These are phyloP conservation scores for Narthecium ossifragum DNA, from an alignment of 106 monocot species.

Conservation along the genomic window DNA sequence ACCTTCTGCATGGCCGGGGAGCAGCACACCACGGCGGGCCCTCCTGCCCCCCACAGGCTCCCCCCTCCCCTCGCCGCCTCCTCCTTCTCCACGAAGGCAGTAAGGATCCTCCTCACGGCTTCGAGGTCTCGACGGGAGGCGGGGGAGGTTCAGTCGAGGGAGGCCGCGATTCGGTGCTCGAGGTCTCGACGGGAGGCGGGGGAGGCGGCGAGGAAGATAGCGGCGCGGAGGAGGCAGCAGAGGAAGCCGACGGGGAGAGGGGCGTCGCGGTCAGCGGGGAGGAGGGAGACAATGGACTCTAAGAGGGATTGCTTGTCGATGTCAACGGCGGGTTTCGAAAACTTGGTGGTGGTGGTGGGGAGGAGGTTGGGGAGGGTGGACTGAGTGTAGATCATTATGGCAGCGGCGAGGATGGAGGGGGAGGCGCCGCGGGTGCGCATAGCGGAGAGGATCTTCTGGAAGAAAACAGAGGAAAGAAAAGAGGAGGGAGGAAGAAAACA, in stretches of 20 bases:
- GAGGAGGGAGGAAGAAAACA: too few species aligned
- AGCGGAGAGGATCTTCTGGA: slow-evolving; percentile 16
- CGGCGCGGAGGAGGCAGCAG: slow-evolving; percentile 22
- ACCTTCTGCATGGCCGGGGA: slow-evolving; percentile 10
- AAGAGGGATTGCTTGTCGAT: not conserved
- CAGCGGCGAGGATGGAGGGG: slow-evolving; percentile 6
- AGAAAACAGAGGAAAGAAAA: too few species aligned
- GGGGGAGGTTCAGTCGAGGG: slow-evolving; percentile 10
- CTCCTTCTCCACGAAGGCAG: slow-evolving; percentile 18
- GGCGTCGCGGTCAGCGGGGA: not conserved
- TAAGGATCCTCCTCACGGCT: slow-evolving; percentile 3
- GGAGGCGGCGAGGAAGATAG: slow-evolving; percentile 9
- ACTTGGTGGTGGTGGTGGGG: not conserved
- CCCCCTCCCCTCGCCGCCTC: not conserved
- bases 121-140: slow-evolving; percentile 14
- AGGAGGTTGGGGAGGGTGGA: slow-evolving; percentile 15
- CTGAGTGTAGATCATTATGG: slow-evolving; percentile 19
- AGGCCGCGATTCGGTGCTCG: slow-evolving; percentile 6
- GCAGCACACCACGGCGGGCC: not conserved
- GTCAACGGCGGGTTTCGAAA: not conserved
- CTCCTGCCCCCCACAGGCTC: slow-evolving; percentile 1
- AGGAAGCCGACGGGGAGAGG: slow-evolving; percentile 16
- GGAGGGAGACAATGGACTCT: slow-evolving; percentile 5
- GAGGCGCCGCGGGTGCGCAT: slow-evolving; percentile 14
- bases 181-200: slow-evolving; percentile 4